phyloP scores from a whole-genome alignment of 2,329 filamentous ascomycete species.

The Nannizzia gypsea region DNA sequence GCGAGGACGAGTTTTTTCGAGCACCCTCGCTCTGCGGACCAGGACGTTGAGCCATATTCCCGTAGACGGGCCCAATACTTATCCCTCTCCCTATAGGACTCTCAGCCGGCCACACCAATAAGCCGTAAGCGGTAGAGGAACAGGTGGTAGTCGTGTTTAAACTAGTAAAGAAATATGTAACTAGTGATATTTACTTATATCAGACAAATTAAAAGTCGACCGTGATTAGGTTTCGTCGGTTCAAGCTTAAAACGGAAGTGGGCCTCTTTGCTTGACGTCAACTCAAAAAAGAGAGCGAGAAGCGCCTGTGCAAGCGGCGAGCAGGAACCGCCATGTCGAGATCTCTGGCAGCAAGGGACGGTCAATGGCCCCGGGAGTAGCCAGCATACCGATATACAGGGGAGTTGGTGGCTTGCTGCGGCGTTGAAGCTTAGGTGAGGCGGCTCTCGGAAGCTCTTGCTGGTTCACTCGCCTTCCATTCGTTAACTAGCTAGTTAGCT shows the following conservation, averaged over 20 bases:
- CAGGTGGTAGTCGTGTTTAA: not conserved
- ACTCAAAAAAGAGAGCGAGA: not conserved
- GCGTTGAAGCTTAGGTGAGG: not conserved
- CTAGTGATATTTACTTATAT: too few relatives aligned
- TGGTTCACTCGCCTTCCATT: too few relatives aligned
- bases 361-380: not conserved
- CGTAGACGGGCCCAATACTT: too few relatives aligned
- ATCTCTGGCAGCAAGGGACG: not conserved
- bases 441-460: not conserved
- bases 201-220: not conserved
- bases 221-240: not conserved
- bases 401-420: too few relatives aligned
- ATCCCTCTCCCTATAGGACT: too few relatives aligned
- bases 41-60: not conserved
- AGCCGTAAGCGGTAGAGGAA: not conserved
- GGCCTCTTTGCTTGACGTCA: not conserved
- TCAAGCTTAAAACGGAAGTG: not conserved
- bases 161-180: not conserved
- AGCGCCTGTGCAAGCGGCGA: not conserved
- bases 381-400: not conserved
- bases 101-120: too few relatives aligned
- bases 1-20: conserved; percentile 32
- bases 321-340: not conserved
- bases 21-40: not conserved
- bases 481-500: too few relatives aligned